Base-by-base conservation (phyloP, 2,329 filamentous ascomycete genomes). In the Claviceps digitariae region DNA sequence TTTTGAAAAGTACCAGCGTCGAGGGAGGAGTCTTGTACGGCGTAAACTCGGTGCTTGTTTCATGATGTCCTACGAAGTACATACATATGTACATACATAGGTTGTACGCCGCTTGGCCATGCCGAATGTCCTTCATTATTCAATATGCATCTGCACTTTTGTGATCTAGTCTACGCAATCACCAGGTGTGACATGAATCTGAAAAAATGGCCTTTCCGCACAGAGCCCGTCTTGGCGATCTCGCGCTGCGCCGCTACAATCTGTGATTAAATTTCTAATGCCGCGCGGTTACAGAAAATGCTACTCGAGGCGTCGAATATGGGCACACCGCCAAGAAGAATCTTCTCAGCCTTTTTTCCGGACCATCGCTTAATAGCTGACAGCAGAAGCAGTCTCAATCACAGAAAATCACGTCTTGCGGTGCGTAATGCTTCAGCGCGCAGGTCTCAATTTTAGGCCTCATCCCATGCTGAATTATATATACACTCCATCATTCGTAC, bases 401-500 rank as follows among this genome's bases (percentile, higher is more conserved):
- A 17, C 31, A 10, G 2, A 10, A 23, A 25, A 12, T 15, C 46
- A n/a, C 13, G 23, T 12, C n/a, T 31, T 17, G 34, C 34, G 25
- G 46, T 31, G 36, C 36, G 21, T 23, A 40, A 25, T 17, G 20
- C 44, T 15, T 4, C 29, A 21, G 25, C 48, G 49, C 44, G 45
- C 49, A 29, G 8, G 27, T 20, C 31, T 31, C 43, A 52, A 38
- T 52, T n/a, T 25, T 3, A 48, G 15, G 21, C 21, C 44, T 48
- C 29, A 27, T 17, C 31, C 53, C 40, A 41, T 48, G 31, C 51
- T 43, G 47, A 21, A 44, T 31, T 62, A 62, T 67, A 65, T 63
- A 60, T 67, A 69, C 63, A 69, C 62, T 59, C 59, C 20, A 4
- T 56, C 58, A 55, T 58, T 63, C 62, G 61, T 63, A 61, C 62